Base-by-base conservation (phyloP, 306 rosid genomes). In the Chamaecrista fasciculata region DNA sequence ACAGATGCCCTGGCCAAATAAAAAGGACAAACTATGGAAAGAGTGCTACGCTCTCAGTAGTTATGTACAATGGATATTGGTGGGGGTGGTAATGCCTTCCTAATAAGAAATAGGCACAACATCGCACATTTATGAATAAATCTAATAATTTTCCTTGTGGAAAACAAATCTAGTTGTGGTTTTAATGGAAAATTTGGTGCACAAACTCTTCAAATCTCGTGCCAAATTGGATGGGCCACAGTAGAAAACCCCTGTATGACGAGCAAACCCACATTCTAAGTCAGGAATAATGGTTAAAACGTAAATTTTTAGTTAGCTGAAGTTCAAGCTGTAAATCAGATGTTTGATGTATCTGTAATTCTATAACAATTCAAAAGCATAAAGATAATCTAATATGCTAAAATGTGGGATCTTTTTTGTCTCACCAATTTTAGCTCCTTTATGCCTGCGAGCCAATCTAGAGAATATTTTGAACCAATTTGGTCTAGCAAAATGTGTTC, bases 101-200 rank as follows among this genome's bases (percentile, higher is more conserved):
- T 73, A 29, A 2, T 42, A 42, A 42, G 18, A 6, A 42, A 12
- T 42, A 11, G 47, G 47, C 47, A 42, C 47, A 42, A 42, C 47
- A 42, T 18, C 47, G 14, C 3, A 42, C 47, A 12, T 11, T 42
- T 42, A 42, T n/a, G 47, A 12, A 42, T 42, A 42, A 42, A 42
- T 60, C 60, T 79, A 92, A 52, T 84, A 87, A 70, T 81, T 82
- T 65, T 92, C 98, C 82, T 86, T 86, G 76, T 90, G 91, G 77
- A 84, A 86, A 74, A 84, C 91, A 80, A 92, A 92, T 86, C 93
- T 84, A 12, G 89, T 84, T 19, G 91, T 78, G 74, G 91, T 87
- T 81, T 85, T 86, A 84, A 86, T 81, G 71, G 98, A 92, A 82
- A 85, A 81, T 69, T 84, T 82, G 91, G 89, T 92, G 81, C 95